Evolutionary conservation across 148 eudicot genomes (phyloP).

Genomic region (Pharnaceum exiguum): DNA sequence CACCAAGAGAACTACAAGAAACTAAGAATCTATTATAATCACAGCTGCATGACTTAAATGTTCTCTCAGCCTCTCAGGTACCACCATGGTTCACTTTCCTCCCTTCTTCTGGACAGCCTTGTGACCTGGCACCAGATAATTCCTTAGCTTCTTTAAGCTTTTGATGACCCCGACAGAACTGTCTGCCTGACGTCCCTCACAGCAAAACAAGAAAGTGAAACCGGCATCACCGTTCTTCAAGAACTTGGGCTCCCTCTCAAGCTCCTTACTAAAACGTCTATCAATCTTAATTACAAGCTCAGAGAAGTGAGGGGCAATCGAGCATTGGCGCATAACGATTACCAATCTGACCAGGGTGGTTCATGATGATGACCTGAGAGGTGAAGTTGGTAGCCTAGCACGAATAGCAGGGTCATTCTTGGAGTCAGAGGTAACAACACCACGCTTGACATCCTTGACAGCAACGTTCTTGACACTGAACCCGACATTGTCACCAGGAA

Average conservation of each 20-base stretch:
- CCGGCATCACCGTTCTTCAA: conserved; percentile 43
- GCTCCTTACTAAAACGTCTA: conserved; percentile 36
- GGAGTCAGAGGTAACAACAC: conserved; percentile 33
- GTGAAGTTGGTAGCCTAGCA: conserved; percentile 31
- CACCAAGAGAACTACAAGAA: too few relatives aligned
- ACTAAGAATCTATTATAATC: too few relatives aligned
- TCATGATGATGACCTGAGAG: conserved; percentile 39
- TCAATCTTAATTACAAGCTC: conserved; percentile 34
- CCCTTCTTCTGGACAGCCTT: conserved; percentile 40
- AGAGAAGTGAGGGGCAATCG: conserved; percentile 36
- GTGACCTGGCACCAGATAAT: conserved; percentile 35
- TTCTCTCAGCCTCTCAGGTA: not conserved
- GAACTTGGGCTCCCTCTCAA: conserved; percentile 42
- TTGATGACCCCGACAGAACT: conserved; percentile 40
- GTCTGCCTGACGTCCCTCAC: conserved; percentile 44
- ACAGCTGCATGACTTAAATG: too few relatives aligned
- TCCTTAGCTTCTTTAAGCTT: conserved; percentile 41
- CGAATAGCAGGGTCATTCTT: conserved; percentile 38
- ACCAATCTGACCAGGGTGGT: conserved; percentile 40
- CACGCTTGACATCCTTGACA: conserved; percentile 40
- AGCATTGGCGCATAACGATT: conserved; percentile 35
- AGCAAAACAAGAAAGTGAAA: conserved; percentile 35
- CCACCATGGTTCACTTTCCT: conserved; percentile 7
- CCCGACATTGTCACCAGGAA: conserved; percentile 38
- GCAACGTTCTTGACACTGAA: conserved; percentile 37